These are phyloP conservation scores for Leishmania martiniquensis DNA, from an alignment of 208 protist genomes.

Conservation along the genomic window DNA sequence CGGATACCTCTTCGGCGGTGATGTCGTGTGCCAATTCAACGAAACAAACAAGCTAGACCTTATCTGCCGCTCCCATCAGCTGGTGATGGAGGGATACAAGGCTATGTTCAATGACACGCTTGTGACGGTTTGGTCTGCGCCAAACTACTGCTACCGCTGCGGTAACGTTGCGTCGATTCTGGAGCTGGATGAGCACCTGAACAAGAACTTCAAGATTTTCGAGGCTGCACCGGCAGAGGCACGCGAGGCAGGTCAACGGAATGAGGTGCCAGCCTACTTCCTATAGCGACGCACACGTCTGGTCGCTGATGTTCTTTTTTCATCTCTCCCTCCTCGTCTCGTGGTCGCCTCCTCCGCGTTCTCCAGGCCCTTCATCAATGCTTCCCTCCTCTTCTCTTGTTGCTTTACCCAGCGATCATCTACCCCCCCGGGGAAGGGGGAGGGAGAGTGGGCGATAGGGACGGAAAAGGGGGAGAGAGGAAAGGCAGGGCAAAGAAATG, in stretches of 20 bases:
- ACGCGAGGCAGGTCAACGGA: conserved; percentile 70
- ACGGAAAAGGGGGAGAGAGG: not conserved
- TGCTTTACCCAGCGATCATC: not conserved
- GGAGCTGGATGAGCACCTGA: conserved; percentile 97
- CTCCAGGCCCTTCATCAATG: not conserved
- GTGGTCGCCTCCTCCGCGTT: not conserved
- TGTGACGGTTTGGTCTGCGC: conserved; percentile 97
- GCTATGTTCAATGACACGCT: conserved; percentile 94
- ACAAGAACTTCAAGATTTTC: conserved; percentile 99
- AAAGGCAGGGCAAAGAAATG: not conserved
- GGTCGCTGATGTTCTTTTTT: not conserved
- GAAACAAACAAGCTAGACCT: conserved; percentile 94
- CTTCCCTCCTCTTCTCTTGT: not conserved
- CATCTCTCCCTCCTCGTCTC: not conserved
- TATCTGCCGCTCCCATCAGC: conserved; percentile 96
- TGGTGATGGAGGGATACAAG: conserved; percentile 97
- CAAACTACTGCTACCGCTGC: conserved; percentile 98
- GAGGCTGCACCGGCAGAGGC: conserved; percentile 97
- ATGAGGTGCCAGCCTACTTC: conserved; percentile 83
- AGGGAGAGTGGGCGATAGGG: not conserved
- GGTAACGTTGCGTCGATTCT: conserved; percentile 99
- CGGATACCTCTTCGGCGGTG: conserved; percentile 99
- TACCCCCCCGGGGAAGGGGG: no score
- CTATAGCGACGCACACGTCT: conserved; percentile 33
- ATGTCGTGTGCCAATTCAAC: conserved; percentile 97